Evolutionary conservation across 2,329 filamentous ascomycete species (phyloP), one percentile per base, ranked within the genome.

Genomic region (Penicillium fuscoglaucum): DNA sequence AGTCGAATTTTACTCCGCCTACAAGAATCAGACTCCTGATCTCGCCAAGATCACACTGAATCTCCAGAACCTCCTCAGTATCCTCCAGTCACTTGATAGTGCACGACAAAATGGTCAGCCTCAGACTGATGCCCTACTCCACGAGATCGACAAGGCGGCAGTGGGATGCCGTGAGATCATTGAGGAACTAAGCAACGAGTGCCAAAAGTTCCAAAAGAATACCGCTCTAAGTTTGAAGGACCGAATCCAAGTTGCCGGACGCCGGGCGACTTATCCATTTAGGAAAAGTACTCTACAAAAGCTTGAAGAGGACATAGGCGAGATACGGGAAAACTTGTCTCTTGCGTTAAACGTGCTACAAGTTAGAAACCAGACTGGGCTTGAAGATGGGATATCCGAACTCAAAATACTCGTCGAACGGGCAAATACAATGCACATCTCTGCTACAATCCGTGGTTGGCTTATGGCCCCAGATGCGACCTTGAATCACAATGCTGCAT

Each of bases 211-310:
- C 29, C 24, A 40, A n/a, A 53, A 52, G 13, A 43, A 53, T 19
- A 26, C 43, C 6, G 13, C 12, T 13, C 17, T 24, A 17, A 19
- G 33, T 35, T 17, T 55, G 21, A 51, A 50, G 7, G 51, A 6
- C 29, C 55, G 51, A 9, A 13, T 58, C 3, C 21, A 61, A 43
- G 24, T 61, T 52, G 55, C 58, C 39, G 58, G 63, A 19, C 64
- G 61, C 47, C 60, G 64, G 28, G 58, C 35, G 3, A 48, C 58
- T 29, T 68, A 70, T 61, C 66, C 64, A 24, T 67, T 79, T 57
- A 67, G 70, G 41, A 62, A 69, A 57, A 76, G 72, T 47, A 79
- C 75, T 1, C 59, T 79, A 44, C 66, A 72, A 52, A 76, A 75
- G 56, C 71, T 79, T 9, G 70, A 75, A 56, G 72, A 75, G 61